Evolutionary conservation across 345 rosid species (phyloP).

Genomic region (Dipteronia sinensis): DNA sequence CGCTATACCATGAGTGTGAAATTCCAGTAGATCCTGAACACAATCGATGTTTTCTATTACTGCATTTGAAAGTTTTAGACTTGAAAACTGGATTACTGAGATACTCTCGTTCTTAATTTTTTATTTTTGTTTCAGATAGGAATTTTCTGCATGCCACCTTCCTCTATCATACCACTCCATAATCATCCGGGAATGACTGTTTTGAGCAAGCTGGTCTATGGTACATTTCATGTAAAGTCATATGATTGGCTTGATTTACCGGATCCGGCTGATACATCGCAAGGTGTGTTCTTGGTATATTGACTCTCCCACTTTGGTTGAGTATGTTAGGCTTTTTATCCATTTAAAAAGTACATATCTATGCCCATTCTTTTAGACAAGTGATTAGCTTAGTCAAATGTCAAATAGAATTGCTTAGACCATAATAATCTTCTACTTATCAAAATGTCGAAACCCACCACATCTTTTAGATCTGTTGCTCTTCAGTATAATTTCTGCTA

Average conservation of each 20-base stretch:
- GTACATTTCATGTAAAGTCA: conserved; percentile 79
- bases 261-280: conserved; percentile 48
- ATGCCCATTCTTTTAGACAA: not conserved
- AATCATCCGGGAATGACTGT: conserved; percentile 98
- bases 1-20: not conserved
- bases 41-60: conserved; percentile 7
- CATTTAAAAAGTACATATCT: not conserved
- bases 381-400: not conserved
- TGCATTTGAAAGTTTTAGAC: conserved; percentile 1
- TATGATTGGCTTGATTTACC: conserved; percentile 85
- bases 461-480: not conserved
- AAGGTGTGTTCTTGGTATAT: conserved; percentile 50
- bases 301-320: not conserved
- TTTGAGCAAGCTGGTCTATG: conserved; percentile 86
- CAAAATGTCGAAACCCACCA: not conserved
- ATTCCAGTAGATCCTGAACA: not conserved
- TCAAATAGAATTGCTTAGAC: not conserved
- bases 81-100: conserved; percentile 13
- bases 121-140: conserved; percentile 65
- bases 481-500: not conserved
- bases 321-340: conserved; percentile 7
- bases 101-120: conserved; percentile 12
- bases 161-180: conserved; percentile 90
- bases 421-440: not conserved
- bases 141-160: conserved; percentile 91